Evolutionary conservation across 2,329 filamentous ascomycete species (phyloP).

Genomic region (Chaetomiaceae sp.): DNA sequence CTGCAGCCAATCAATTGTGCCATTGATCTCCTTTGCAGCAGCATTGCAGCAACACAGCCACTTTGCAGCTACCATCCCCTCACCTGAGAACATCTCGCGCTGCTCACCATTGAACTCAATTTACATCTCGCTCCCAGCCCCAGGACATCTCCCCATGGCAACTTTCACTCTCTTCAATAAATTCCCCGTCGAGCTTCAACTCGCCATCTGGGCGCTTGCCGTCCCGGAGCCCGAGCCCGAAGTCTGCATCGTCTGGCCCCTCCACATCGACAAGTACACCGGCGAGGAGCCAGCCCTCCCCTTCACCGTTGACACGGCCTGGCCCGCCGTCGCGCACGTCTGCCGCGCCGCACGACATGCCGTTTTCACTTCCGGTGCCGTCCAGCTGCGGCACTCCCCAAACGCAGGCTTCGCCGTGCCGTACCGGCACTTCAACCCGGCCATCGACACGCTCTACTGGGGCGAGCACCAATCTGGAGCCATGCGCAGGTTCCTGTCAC

Average conservation of each 20-base stretch:
- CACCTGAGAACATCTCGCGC: too few species aligned
- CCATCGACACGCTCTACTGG: slow-evolving; percentile 1
- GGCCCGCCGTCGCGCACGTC: not conserved
- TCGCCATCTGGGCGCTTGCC: not conserved
- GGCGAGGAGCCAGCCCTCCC: not conserved
- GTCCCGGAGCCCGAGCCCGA: not conserved
- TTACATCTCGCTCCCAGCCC: too few species aligned
- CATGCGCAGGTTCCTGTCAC: not conserved
- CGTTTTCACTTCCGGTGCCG: not conserved
- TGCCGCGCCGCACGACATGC: not conserved
- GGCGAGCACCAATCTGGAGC: not conserved
- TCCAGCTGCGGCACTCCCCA: not conserved
- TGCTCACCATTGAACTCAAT: too few species aligned
- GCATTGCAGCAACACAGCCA: too few species aligned
- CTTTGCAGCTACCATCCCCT: too few species aligned
- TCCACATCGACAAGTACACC: not conserved
- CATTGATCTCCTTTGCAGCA: too few species aligned
- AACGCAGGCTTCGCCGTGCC: not conserved
- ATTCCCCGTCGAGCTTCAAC: slow-evolving; percentile 5
- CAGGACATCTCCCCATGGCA: not conserved
- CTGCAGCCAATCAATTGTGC: too few species aligned
- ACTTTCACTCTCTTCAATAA: not conserved
- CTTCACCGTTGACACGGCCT: not conserved
- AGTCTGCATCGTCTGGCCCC: slow-evolving; percentile 1
- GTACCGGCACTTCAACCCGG: not conserved